Evolutionary conservation across 768 basidiomycete genomes (phyloP).

Genomic region (Xanthoconium purpureum): DNA sequence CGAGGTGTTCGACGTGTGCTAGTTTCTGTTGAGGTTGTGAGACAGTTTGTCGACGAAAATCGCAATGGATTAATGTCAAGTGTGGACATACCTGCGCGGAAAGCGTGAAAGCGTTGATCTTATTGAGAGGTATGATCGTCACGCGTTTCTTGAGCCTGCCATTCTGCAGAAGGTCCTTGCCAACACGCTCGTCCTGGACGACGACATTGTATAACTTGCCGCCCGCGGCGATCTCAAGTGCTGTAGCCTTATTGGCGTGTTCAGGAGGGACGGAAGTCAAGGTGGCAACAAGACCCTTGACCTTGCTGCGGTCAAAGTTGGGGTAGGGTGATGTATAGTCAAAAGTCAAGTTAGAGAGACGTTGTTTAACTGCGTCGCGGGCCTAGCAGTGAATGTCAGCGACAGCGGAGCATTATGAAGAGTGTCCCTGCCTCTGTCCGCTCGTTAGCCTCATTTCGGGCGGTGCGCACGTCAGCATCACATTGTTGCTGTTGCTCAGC

Average conservation of each 20-base stretch:
- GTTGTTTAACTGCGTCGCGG: slow-evolving; percentile 63
- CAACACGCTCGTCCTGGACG: slow-evolving; percentile 86
- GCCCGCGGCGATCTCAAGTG: slow-evolving; percentile 90
- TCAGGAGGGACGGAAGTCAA: slow-evolving; percentile 71
- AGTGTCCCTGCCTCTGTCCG: slow-evolving; percentile 57
- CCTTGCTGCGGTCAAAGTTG: slow-evolving; percentile 78
- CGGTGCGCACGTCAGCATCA: slow-evolving; percentile 48
- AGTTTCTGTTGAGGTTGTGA: slow-evolving; percentile 58
- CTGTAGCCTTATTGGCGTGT: slow-evolving; percentile 79
- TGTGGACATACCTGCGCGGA: slow-evolving; percentile 43
- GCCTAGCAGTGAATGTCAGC: slow-evolving; percentile 41
- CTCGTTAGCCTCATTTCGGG: slow-evolving; percentile 50
- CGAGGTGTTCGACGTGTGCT: slow-evolving; percentile 62
- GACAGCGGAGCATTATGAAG: neutral
- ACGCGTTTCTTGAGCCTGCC: slow-evolving; percentile 81
- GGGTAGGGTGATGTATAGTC: slow-evolving; percentile 74
- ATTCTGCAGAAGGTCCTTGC: slow-evolving; percentile 77
- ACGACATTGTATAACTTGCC: slow-evolving; percentile 90
- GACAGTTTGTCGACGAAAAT: neutral
- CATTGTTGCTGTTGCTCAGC: slow-evolving; percentile 64
- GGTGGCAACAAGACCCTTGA: slow-evolving; percentile 90
- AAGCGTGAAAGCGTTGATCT: slow-evolving; percentile 68
- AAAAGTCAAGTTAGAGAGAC: slow-evolving; percentile 75
- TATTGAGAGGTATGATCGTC: slow-evolving; percentile 91
- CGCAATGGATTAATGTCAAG: neutral